phyloP scores from a whole-genome alignment of 2,329 filamentous ascomycete species.

The Lasiodiplodia sp. region DNA sequence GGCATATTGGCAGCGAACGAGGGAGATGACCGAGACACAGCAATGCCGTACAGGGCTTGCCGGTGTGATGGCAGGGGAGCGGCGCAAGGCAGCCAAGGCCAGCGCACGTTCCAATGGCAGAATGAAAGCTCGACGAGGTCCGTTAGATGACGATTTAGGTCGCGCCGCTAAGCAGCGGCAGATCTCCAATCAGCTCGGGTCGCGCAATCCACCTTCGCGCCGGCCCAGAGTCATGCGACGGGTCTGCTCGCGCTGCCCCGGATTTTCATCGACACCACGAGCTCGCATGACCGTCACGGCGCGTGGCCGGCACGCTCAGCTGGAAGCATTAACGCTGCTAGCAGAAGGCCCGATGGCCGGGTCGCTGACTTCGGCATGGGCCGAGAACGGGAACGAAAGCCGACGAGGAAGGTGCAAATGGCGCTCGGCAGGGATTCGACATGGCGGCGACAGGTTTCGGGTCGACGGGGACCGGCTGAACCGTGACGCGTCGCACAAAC shows the following conservation, averaged over 20 bases:
- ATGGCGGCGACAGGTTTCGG: constrained; percentile 18
- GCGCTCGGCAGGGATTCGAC: neutral
- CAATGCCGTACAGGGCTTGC: neutral
- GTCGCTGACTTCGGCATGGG: constrained; percentile 1
- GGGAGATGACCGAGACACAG: constrained; percentile 6
- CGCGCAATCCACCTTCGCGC: constrained; percentile 1
- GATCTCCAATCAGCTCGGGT: constrained; percentile 25
- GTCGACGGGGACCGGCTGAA: neutral
- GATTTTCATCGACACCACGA: constrained; percentile 12
- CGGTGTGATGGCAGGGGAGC: neutral
- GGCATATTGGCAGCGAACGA: neutral
- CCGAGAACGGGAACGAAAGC: constrained; percentile 2
- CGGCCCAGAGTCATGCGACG: constrained; percentile 17
- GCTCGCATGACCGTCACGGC: constrained; percentile 18
- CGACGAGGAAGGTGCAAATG: neutral
- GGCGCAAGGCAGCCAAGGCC: neutral
- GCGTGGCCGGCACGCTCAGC: constrained; percentile 19
- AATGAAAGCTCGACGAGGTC: neutral
- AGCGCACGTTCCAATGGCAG: constrained; percentile 18
- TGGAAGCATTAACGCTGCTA: neutral
- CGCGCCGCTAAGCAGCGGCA: constrained; percentile 12
- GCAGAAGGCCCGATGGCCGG: constrained; percentile 12
- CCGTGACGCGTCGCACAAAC: constrained; percentile 9
- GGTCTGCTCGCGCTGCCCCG: constrained; percentile 19
- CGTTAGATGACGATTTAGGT: constrained; percentile 12